A percentile compares a stretch with the other conserved stretches of the same genome.
Conservation (phyloP, 2,329 filamentous ascomycete genomes). For the Diaporthe humulicola region DNA sequence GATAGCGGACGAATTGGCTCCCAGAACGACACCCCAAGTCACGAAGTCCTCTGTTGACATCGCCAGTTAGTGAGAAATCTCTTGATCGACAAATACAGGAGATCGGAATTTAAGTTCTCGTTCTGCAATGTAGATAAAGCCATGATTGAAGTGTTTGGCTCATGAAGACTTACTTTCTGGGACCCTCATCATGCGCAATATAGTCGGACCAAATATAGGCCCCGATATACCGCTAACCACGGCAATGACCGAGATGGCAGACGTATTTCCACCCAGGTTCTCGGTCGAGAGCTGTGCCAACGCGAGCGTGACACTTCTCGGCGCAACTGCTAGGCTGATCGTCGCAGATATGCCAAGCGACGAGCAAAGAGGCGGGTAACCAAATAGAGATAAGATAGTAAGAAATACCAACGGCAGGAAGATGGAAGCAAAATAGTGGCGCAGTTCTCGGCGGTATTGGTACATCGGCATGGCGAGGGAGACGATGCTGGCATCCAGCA, state of each 20-base stretch:
- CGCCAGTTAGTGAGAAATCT: neutral
- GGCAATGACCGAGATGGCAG: conserved; percentile 67
- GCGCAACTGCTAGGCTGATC: conserved; percentile 67
- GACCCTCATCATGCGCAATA: conserved; percentile 64
- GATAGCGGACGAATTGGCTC: conserved; percentile 10
- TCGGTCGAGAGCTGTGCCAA: conserved; percentile 67
- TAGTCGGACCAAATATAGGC: conserved; percentile 64
- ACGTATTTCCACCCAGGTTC: conserved; percentile 69
- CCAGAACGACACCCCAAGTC: conserved; percentile 1
- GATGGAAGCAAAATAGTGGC: conserved; percentile 65
- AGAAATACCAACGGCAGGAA: conserved; percentile 65
- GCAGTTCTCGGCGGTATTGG: conserved; percentile 68
- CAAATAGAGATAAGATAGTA: conserved; percentile 66
- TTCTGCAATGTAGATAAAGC: neutral
- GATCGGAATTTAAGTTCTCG: neutral
- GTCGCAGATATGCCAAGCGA: conserved; percentile 65
- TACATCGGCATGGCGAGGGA: conserved; percentile 73
- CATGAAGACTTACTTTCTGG: conserved; percentile 59
- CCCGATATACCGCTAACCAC: conserved; percentile 72
- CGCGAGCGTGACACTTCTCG: conserved; percentile 69
- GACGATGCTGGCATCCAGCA: conserved; percentile 71
- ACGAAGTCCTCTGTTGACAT: neutral
- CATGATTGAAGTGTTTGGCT: no score
- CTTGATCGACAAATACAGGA: neutral
- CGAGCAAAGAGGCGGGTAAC: conserved; percentile 67